Conservation (phyloP, 2,329 filamentous ascomycete species). For the Sporothrix dimorphospora region DNA sequence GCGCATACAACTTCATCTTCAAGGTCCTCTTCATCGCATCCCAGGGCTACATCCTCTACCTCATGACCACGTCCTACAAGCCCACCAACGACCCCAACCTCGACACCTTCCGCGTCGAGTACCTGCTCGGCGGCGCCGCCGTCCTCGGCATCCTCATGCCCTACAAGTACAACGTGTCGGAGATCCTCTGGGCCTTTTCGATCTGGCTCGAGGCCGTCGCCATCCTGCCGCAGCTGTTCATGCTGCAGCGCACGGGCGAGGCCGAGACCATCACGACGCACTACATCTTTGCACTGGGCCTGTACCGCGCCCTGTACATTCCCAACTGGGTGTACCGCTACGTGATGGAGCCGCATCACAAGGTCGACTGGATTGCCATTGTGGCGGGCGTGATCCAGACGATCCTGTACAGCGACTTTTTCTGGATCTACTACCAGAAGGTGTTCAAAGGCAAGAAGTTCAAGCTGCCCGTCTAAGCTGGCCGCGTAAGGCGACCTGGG, state of each 20-base stretch:
- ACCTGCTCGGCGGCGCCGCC: slow-evolving; percentile 80
- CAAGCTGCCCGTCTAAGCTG: slow-evolving; percentile 74
- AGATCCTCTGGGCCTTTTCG: slow-evolving; percentile 96
- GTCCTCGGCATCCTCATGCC: slow-evolving; percentile 81
- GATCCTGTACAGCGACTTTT: slow-evolving; percentile 96
- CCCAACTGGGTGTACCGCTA: slow-evolving; percentile 98
- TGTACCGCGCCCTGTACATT: slow-evolving; percentile 93
- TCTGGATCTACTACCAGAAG: slow-evolving; percentile 99
- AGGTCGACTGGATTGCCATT: slow-evolving; percentile 82
- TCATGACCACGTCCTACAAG: slow-evolving; percentile 97
- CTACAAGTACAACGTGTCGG: slow-evolving; percentile 77
- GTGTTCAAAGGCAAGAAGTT: slow-evolving; percentile 88
- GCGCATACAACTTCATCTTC: slow-evolving; percentile 90
- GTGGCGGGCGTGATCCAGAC: slow-evolving; percentile 91
- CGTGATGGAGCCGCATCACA: slow-evolving; percentile 71
- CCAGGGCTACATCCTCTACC: slow-evolving; percentile 92
- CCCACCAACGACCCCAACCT: slow-evolving; percentile 96
- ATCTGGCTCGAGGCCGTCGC: slow-evolving; percentile 98
- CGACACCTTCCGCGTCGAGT: slow-evolving; percentile 97
- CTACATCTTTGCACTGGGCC: slow-evolving; percentile 90
- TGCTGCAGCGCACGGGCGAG: slow-evolving; percentile 96
- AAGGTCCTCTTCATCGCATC: slow-evolving; percentile 93
- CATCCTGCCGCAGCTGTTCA: slow-evolving; percentile 95
- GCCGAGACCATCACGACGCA: slow-evolving; percentile 99
- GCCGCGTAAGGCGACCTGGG: neutral